A percentile compares a stretch with the other conserved stretches of the same genome.
These are phyloP conservation scores for Luvunga scandens DNA, from an alignment of 345 rosid genomes.

Conservation along the genomic window DNA sequence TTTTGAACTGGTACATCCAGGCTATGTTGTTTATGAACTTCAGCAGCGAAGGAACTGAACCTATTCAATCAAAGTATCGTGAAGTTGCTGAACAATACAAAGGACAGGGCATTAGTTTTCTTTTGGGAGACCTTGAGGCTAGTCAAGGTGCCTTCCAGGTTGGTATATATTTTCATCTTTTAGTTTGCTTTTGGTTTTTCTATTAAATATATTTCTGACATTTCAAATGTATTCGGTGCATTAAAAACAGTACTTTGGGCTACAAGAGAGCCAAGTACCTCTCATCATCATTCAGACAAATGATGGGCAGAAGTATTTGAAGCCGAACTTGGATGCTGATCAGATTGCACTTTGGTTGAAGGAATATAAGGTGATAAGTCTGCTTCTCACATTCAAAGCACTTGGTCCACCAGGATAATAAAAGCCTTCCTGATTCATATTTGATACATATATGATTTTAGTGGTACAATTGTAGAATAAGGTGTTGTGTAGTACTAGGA, in stretches of 20 bases:
- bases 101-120: constrained; percentile 66
- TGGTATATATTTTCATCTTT: constrained; percentile 9
- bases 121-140: constrained; percentile 84
- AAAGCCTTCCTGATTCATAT: neutral
- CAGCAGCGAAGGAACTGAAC: constrained; percentile 50
- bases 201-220: constrained; percentile 2
- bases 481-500: neutral
- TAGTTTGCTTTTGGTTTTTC: constrained; percentile 5
- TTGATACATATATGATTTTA: neutral
- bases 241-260: constrained; percentile 82
- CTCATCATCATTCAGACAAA: constrained; percentile 65
- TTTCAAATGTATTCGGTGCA: constrained; percentile 7
- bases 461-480: neutral
- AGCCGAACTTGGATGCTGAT: constrained; percentile 59
- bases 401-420: neutral
- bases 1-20: constrained; percentile 31
- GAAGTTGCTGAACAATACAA: constrained; percentile 71
- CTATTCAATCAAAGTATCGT: constrained; percentile 61
- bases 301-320: constrained; percentile 76
- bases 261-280: constrained; percentile 78
- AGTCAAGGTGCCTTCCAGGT: constrained; percentile 94
- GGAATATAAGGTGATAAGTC: constrained; percentile 65
- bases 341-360: constrained; percentile 80
- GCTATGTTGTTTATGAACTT: constrained; percentile 87
- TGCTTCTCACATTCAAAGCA: constrained; percentile 3